These are phyloP conservation scores for Scenedesmus sp. DNA, from an alignment of 163 green algal genomes.

Conservation along the genomic window DNA sequence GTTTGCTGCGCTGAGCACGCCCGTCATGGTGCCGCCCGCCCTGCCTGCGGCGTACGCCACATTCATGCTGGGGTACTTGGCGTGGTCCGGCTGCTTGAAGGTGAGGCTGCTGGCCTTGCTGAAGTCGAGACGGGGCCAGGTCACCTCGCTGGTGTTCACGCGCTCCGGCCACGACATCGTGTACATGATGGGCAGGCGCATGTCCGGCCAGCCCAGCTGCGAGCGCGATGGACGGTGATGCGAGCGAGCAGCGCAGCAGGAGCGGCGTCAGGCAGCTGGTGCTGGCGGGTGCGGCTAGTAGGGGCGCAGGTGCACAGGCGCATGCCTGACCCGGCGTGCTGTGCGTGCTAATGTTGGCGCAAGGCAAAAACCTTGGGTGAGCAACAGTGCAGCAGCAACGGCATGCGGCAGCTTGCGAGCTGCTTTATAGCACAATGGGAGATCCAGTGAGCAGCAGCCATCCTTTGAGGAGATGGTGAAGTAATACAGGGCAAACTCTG, in stretches of 20 bases:
- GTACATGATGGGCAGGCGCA: conserved; percentile 99
- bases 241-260: conserved; percentile 25
- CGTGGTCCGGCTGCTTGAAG: conserved; percentile 89
- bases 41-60: conserved; percentile 96
- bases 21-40: conserved; percentile 97
- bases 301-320: too few relatives aligned
- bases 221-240: not conserved
- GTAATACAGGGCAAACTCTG: too few relatives aligned
- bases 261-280: too few relatives aligned
- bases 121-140: conserved; percentile 98
- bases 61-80: conserved; percentile 97
- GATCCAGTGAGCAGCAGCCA: too few relatives aligned
- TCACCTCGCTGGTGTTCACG: conserved; percentile 82
- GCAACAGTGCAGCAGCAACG: conserved; percentile 87
- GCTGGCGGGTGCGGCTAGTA: too few relatives aligned
- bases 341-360: not conserved
- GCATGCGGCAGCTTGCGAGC: conserved; percentile 99
- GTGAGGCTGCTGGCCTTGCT: conserved; percentile 95
- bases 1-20: conserved; percentile 97
- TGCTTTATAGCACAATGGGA: too few relatives aligned
- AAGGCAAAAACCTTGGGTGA: too few relatives aligned
- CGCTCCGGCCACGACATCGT: conserved; percentile 98
- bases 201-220: conserved; percentile 97
- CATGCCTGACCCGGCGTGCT: conserved; percentile 98
- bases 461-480: not conserved